phyloP scores from a whole-genome alignment of 2,329 filamentous ascomycete species.

The Hysterium pulicare region DNA sequence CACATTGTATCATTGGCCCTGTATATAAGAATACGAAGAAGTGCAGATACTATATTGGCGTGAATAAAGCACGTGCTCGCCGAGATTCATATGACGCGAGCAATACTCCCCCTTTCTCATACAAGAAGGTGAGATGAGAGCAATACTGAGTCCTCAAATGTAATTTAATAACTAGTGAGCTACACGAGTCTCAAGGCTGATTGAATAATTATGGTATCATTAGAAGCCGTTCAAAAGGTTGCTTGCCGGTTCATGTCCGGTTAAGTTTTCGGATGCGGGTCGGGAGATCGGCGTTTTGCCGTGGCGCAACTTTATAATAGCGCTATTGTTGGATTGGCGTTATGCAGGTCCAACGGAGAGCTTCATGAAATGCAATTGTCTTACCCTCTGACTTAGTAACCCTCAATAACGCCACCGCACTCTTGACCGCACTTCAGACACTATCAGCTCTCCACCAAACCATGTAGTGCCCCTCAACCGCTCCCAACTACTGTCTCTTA shows the following conservation, averaged over 20 bases:
- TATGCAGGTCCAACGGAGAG: background rate
- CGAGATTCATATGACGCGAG: too few relatives aligned
- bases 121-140: too few relatives aligned
- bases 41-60: background rate
- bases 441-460: slow-evolving; percentile 5
- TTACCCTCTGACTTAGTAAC: background rate
- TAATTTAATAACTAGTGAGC: too few relatives aligned
- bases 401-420: background rate
- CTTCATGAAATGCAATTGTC: background rate
- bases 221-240: too few relatives aligned
- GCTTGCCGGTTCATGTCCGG: too few relatives aligned
- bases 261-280: too few relatives aligned
- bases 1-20: slow-evolving; percentile 3
- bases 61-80: too few relatives aligned
- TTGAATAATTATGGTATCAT: too few relatives aligned
- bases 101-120: too few relatives aligned
- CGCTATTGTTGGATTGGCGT: background rate
- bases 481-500: slow-evolving; percentile 7
- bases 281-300: background rate
- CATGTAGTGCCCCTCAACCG: slow-evolving; percentile 17
- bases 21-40: slow-evolving; percentile 5
- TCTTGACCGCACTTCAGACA: background rate
- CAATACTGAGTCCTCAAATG: too few relatives aligned
- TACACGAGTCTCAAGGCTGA: too few relatives aligned
- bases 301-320: background rate